These are phyloP conservation scores for Spathaspora hagerdaliae DNA, from an alignment of 805 yeast genomes.

Conservation along the genomic window DNA sequence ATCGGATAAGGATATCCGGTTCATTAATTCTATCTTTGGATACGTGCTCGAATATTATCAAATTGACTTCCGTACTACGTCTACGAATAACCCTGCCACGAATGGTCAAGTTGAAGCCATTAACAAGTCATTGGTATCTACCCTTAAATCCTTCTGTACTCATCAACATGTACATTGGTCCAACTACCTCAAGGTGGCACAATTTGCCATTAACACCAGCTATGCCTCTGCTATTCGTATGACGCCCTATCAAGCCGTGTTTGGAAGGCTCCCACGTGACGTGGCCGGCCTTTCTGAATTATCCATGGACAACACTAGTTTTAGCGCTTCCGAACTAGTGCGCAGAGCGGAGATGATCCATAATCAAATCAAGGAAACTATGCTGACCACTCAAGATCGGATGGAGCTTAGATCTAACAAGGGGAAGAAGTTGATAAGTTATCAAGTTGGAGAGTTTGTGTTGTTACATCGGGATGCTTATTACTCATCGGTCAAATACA, in stretches of 20 bases:
- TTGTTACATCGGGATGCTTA: not conserved
- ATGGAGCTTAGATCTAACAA: not conserved
- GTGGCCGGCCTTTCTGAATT: not conserved
- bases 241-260: not conserved
- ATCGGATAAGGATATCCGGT: conserved; percentile 1
- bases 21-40: not conserved
- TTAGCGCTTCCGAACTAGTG: not conserved
- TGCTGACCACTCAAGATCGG: not conserved
- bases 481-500: not conserved
- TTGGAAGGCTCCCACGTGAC: not conserved
- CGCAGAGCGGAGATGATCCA: not conserved
- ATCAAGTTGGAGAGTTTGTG: not conserved
- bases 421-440: not conserved
- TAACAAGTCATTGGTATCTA: not conserved
- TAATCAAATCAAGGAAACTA: not conserved
- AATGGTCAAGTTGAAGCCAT: conserved; percentile 2
- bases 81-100: not conserved
- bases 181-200: not conserved
- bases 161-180: not conserved
- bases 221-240: not conserved
- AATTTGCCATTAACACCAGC: conserved; percentile 1
- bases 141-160: not conserved
- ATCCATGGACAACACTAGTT: not conserved
- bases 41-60: not conserved
- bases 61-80: not conserved